Evolutionary conservation across 805 yeast species (phyloP), one percentile per base, ranked within the genome.

Genomic region (Ogataea saltuana): DNA sequence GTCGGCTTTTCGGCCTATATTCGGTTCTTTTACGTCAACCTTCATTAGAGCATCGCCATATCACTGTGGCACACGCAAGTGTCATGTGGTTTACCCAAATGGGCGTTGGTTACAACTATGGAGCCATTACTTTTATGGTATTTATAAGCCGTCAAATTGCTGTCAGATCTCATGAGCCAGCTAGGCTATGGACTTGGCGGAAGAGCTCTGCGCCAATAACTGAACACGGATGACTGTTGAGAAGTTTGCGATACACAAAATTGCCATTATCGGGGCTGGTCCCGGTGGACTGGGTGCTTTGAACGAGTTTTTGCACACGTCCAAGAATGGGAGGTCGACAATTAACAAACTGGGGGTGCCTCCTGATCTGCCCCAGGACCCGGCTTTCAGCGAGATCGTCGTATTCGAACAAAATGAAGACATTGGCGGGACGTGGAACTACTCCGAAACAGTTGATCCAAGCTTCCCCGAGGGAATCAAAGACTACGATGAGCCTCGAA

Each of bases 391-490:
- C 11, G 51, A 59, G 32, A 49, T 68, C 11, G 69, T 64, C 6
- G 68, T 60, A 3, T 69, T 67, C 51, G 73, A 69, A 51, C 69
- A 67, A 44, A 62, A 65, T 28, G 49, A 48, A 6, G 49, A 52
- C 16, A 55, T 66, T 18, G 74, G 73, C 8, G 74, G 73, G 4
- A 58, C 66, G 15, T 69, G 74, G 73, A 34, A 64, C 6, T 44
- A 26, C 34, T 21, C 46, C 25, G 36, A 43, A 22, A 31, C 39
- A 29, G 18, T 49, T 13, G 56, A 61, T 44, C 54, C 59, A 1
- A 42, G 55, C 15, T 45, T 48, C 16, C 55, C 63, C 25, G 13
- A 46, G 33, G 33, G 37, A 15, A 34, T 45, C 8, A 28, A 33
- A 20, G 28, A 22, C 18, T 37, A 26, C 31, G 16, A 19, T 33